Conservation (phyloP, 192 early-diverging fungal species). For the Spinellus fusiger region DNA sequence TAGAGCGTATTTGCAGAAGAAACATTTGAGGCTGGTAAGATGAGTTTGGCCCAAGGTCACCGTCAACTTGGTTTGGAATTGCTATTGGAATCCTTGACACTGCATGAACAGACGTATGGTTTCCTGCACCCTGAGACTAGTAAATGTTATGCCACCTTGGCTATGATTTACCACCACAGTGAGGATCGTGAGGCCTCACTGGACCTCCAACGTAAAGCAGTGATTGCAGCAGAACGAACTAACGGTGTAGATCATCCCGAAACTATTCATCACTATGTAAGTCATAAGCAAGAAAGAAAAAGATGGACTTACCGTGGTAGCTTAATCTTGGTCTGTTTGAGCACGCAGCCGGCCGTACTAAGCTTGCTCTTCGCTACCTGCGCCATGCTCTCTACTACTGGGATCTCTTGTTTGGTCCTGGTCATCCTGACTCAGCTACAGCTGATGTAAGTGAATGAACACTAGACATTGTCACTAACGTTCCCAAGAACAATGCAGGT, state of each 20-base stretch:
- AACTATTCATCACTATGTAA: slow-evolving; percentile 83
- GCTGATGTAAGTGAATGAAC: slow-evolving; percentile 53
- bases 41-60: slow-evolving; percentile 73
- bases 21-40: slow-evolving; percentile 79
- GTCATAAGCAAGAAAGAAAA: neutral
- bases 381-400: slow-evolving; percentile 77
- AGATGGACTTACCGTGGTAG: slow-evolving; percentile 22
- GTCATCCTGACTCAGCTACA: slow-evolving; percentile 84
- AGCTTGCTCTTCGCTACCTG: slow-evolving; percentile 71
- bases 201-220: slow-evolving; percentile 74
- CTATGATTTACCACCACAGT: slow-evolving; percentile 74
- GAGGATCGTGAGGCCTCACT: slow-evolving; percentile 56
- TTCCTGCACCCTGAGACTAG: slow-evolving; percentile 87
- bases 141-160: slow-evolving; percentile 76
- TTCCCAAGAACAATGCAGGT: slow-evolving; percentile 60
- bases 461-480: neutral
- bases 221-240: slow-evolving; percentile 80
- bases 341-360: slow-evolving; percentile 66
- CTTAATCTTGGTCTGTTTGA: slow-evolving; percentile 89
- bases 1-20: slow-evolving; percentile 80
- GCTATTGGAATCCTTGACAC: slow-evolving; percentile 69
- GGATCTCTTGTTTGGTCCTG: slow-evolving; percentile 68
- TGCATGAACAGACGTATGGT: slow-evolving; percentile 93
- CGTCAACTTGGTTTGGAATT: slow-evolving; percentile 77
- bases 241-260: slow-evolving; percentile 82